Percentiles rank a stretch among this genome's conserved stretches.
These are phyloP conservation scores for Arctium lappa DNA, from an alignment of 129 eudicot species.

Conservation along the genomic window DNA sequence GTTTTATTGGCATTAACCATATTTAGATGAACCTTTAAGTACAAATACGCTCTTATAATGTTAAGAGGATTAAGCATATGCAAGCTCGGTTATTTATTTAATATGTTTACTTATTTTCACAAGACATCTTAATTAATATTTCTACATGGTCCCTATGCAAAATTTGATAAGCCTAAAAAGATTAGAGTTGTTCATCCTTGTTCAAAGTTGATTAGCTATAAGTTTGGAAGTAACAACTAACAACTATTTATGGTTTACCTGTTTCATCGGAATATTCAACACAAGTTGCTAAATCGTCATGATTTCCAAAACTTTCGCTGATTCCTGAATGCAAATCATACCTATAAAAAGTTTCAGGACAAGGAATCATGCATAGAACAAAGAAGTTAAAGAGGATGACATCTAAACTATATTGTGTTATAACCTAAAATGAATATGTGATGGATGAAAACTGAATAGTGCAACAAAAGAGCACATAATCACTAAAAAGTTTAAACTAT, in stretches of 20 bases:
- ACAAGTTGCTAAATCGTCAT: slow-evolving; percentile 78
- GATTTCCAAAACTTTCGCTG: slow-evolving; percentile 50
- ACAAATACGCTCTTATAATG: not conserved
- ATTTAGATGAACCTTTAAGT: slow-evolving; percentile 2
- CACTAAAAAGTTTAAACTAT: not conserved
- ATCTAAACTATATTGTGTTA: not conserved
- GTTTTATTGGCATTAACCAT: not conserved
- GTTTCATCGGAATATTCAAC: slow-evolving; percentile 72
- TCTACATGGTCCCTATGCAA: not conserved
- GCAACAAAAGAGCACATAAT: slow-evolving; percentile 1
- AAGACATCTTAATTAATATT: not conserved
- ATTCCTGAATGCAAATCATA: slow-evolving; percentile 63
- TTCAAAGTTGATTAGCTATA: not conserved
- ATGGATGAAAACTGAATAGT: slow-evolving; percentile 11
- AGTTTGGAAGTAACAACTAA: slow-evolving; percentile 9
- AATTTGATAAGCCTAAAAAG: not conserved
- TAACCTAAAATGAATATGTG: not conserved
- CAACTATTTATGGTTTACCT: slow-evolving; percentile 42
- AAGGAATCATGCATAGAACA: slow-evolving; percentile 2
- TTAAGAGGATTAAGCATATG: not conserved
- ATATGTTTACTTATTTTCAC: not conserved
- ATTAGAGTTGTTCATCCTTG: not conserved
- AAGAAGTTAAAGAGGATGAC: not conserved
- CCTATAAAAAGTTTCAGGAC: slow-evolving; percentile 41
- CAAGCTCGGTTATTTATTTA: not conserved